These are phyloP conservation scores for Clohesyomyces aquaticus DNA, from an alignment of 495 filamentous ascomycete species.

Conservation along the genomic window DNA sequence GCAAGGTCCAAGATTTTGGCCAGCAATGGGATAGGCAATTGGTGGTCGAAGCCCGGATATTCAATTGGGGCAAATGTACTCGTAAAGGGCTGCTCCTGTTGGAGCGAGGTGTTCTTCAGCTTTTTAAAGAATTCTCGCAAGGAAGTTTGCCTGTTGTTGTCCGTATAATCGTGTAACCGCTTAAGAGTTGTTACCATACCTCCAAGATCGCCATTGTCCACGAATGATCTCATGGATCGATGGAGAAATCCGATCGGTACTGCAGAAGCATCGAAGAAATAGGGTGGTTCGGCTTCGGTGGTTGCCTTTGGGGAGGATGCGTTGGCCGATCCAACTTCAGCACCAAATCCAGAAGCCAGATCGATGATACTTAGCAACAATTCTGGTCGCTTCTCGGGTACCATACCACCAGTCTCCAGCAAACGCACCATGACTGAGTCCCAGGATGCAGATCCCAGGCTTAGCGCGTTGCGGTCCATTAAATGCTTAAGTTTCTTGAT, in stretches of 20 bases:
- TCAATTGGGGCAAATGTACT: constrained; percentile 22
- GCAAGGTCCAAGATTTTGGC: constrained; percentile 59
- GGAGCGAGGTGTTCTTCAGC: constrained; percentile 12
- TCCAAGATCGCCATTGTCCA: constrained; percentile 38
- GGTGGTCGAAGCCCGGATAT: constrained; percentile 47
- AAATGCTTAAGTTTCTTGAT: constrained; percentile 45
- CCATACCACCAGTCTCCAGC: constrained; percentile 54
- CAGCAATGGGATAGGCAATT: constrained; percentile 55
- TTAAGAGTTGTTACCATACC: constrained; percentile 41
- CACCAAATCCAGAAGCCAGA: constrained; percentile 46
- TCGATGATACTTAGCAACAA: constrained; percentile 49
- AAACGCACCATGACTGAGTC: constrained; percentile 58
- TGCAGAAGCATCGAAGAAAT: constrained; percentile 46
- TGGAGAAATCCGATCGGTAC: constrained; percentile 44
- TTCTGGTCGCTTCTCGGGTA: constrained; percentile 49
- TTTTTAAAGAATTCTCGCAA: constrained; percentile 39
- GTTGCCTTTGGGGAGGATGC: constrained; percentile 3
- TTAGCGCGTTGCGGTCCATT: constrained; percentile 42
- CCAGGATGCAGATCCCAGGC: constrained; percentile 46
- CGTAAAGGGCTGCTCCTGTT: constrained; percentile 10
- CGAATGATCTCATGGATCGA: constrained; percentile 37
- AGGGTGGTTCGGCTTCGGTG: constrained; percentile 30
- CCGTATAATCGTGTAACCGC: constrained; percentile 43
- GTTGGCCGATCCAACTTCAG: constrained; percentile 38
- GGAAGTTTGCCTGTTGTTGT: constrained; percentile 45